A percentile compares a stretch with the other conserved stretches of the same genome.
Evolutionary conservation across 2,329 filamentous ascomycete species (phyloP).

Genomic region (Fusarium illudens): DNA sequence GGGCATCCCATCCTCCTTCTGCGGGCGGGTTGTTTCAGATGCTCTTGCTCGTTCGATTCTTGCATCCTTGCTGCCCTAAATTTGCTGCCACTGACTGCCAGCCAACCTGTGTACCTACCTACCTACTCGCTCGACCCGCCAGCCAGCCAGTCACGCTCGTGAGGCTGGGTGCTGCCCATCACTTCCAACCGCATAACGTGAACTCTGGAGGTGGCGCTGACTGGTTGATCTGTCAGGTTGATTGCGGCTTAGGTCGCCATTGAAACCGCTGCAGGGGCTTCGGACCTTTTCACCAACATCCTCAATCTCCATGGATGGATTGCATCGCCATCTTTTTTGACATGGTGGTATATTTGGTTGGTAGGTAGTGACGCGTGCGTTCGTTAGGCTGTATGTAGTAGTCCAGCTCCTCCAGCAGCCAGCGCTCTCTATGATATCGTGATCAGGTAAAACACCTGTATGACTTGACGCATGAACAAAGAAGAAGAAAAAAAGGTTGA

Average conservation of each 20-base stretch:
- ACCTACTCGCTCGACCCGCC: too few relatives aligned
- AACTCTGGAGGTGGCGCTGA: slow-evolving; percentile 3
- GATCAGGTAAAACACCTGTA: slow-evolving; percentile 7
- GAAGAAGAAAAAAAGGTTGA: background rate
- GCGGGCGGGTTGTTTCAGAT: slow-evolving; percentile 39
- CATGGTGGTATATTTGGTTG: background rate
- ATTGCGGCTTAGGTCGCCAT: background rate
- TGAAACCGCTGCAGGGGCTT: background rate
- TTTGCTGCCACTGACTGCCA: slow-evolving; percentile 13
- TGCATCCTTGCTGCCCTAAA: slow-evolving; percentile 35
- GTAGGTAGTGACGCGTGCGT: background rate
- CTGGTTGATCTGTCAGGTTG: slow-evolving; percentile 1
- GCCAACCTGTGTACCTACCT: too few relatives aligned
- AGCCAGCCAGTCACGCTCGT: background rate
- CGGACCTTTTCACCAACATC: background rate
- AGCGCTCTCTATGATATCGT: slow-evolving; percentile 7
- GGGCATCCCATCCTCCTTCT: slow-evolving; percentile 40
- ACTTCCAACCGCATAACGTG: background rate
- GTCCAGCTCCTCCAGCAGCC: background rate
- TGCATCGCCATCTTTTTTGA: background rate
- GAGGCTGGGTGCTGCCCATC: background rate
- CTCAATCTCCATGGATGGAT: too few relatives aligned
- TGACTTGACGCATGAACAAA: background rate
- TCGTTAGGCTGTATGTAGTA: background rate
- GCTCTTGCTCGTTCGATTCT: slow-evolving; percentile 41